Evolutionary conservation across 257 asterid species (phyloP).

Genomic region (Hygrophila difformis): DNA sequence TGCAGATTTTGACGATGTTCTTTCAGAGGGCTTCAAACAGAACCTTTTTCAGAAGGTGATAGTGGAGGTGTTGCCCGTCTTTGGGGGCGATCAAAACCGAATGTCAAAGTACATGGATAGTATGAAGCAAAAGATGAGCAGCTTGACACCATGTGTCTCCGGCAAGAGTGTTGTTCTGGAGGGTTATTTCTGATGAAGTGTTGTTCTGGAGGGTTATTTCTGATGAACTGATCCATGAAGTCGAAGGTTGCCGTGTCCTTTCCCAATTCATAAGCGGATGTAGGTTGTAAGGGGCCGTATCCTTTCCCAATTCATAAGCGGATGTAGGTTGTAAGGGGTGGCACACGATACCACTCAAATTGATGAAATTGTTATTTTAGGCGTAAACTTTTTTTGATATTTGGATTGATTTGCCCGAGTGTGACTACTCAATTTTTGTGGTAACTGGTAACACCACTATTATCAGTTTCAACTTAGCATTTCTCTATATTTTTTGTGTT

Average conservation of each 20-base stretch:
- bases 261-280: too few relatives aligned
- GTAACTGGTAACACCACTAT: too few relatives aligned
- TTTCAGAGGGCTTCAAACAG: slow-evolving; percentile 54
- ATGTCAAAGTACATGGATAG: slow-evolving; percentile 15
- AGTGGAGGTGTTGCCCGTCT: slow-evolving; percentile 60
- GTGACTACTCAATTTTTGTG: too few relatives aligned
- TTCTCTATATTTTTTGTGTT: too few relatives aligned
- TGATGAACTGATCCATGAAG: slow-evolving; percentile 22
- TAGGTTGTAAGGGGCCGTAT: too few relatives aligned
- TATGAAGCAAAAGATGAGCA: slow-evolving; percentile 32
- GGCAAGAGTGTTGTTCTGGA: slow-evolving; percentile 55
- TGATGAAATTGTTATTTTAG: too few relatives aligned
- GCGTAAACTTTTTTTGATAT: too few relatives aligned
- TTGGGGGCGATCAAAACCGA: slow-evolving; percentile 29
- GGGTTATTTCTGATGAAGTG: slow-evolving; percentile 60
- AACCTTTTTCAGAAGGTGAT: slow-evolving; percentile 66
- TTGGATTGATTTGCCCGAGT: too few relatives aligned
- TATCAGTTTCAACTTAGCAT: too few relatives aligned
- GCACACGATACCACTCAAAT: too few relatives aligned
- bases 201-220: slow-evolving; percentile 72
- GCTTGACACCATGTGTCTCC: slow-evolving; percentile 35
- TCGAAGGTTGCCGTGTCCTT: neutral
- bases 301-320: too few relatives aligned
- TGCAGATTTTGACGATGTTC: slow-evolving; percentile 43
- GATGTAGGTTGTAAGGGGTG: too few relatives aligned